Conservation (phyloP, 225 moss, liverwort and hornwort species). For the Asterella californica region DNA sequence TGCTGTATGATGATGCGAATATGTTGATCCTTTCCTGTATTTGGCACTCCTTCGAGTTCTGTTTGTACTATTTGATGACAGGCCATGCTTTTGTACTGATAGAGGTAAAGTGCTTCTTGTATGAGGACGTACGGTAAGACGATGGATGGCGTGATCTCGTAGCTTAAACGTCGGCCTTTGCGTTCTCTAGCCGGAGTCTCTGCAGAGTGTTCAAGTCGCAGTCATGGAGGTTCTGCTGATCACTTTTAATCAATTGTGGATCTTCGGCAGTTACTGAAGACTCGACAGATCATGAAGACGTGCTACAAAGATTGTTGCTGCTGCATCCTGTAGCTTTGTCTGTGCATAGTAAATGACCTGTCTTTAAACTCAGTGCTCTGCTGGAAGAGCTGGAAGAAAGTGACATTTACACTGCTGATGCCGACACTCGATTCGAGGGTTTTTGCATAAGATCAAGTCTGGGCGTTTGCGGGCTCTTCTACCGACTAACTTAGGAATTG, state of each 20-base stretch:
- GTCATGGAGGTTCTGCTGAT: not conserved
- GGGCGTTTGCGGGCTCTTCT: not conserved
- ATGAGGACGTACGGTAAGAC: not conserved
- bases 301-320: not conserved
- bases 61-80: too few relatives aligned
- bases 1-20: not conserved
- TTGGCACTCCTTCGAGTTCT: too few relatives aligned
- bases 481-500: not conserved
- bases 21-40: too few relatives aligned
- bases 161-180: not conserved
- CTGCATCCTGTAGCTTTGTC: not conserved
- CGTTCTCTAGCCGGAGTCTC: not conserved
- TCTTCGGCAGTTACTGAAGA: slow-evolving; percentile 1
- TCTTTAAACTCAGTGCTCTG: not conserved
- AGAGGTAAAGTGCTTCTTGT: not conserved
- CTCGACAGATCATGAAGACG: not conserved
- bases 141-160: not conserved
- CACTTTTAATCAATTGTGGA: not conserved
- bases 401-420: not conserved
- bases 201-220: not conserved
- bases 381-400: not conserved
- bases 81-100: not conserved
- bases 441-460: not conserved
- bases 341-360: not conserved
- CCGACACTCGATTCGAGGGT: not conserved